Base-by-base conservation (phyloP, 2,329 filamentous ascomycete species). In the Claviceps paspali region DNA sequence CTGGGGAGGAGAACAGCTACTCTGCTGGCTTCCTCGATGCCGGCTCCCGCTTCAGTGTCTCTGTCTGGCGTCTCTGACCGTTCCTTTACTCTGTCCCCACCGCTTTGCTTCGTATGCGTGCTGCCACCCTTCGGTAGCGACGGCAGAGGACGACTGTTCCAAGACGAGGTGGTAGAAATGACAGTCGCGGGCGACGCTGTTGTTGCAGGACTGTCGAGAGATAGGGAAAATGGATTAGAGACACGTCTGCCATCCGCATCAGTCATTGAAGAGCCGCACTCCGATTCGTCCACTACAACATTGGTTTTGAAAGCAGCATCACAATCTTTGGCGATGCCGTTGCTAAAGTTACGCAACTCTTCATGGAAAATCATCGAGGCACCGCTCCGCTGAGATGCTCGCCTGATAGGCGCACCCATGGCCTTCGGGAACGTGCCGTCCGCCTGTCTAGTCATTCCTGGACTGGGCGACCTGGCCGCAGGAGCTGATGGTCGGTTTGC, bases 231-330 rank as follows among this genome's bases (percentile, higher is more conserved):
- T 0, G 63, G 62, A 4, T 57, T 64, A 3, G 56, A 53, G 39
- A 60, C 54, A 21, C 55, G 52, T 28, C 45, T 50, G 30, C 46
- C 47, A 12, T 59, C 50, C 7, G 37, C 41, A 19, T 61, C 55
- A 3, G 53, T 51, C 29, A 57, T 45, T 4, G 54, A 57, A 23
- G 51, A 53, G 12, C 50, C 54, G 14, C 34, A 38, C 21, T 53
- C 50, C 1, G 59, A 60, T 10, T 58, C 55, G 12, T 60, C 57
- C 14, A 56, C 52, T 11, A 70, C 57, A 9, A 73, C 47, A 8
- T 66, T 68, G 47, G 80, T 76, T 51, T 84, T 87, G 62, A 96
- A 95, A 1, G 87, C 87, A 50, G 91, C 83, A 51, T 96, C 87
- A 51, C 87, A 92, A 41, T 91, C 83, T 56, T 85, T 84, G 35